Conservation (phyloP, 306 rosid species). For the Vigna nakashimae region DNA sequence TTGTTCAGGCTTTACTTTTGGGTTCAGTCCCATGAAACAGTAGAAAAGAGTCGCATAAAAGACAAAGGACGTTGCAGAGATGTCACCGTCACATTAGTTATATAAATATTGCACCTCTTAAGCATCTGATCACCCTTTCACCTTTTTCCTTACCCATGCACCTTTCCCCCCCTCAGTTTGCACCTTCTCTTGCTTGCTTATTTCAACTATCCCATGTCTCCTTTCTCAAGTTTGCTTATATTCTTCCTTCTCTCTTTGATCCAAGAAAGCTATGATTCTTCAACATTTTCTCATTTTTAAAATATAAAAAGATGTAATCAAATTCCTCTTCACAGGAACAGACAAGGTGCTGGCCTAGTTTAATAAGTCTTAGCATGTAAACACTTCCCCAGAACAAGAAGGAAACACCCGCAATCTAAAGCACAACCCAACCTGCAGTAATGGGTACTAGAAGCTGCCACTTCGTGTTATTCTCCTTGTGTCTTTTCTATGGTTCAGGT, state of each 20-base stretch:
- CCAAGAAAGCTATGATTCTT: conserved; percentile 94
- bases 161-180: conserved; percentile 44
- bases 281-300: conserved; percentile 40
- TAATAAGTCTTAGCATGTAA: conserved; percentile 63
- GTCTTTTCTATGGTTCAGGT: conserved; percentile 75
- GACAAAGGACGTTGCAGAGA: conserved; percentile 44
- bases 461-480: conserved; percentile 56
- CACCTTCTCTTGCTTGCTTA: conserved; percentile 86
- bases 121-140: conserved; percentile 50
- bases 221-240: conserved; percentile 95
- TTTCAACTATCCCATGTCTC: conserved; percentile 80
- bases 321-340: conserved; percentile 52
- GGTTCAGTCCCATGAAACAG: conserved; percentile 74
- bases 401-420: conserved; percentile 37
- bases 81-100: conserved; percentile 39
- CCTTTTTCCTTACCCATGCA: conserved; percentile 50
- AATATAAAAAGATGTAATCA: conserved; percentile 48
- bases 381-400: conserved; percentile 52
- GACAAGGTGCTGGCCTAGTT: conserved; percentile 55
- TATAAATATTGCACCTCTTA: conserved; percentile 21
- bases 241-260: conserved; percentile 77
- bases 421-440: conserved; percentile 45
- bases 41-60: conserved; percentile 54
- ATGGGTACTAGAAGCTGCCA: conserved; percentile 60
- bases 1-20: conserved; percentile 59